Conservation (phyloP, 164 flowering plant genomes). For the Magnolia officinalis region DNA sequence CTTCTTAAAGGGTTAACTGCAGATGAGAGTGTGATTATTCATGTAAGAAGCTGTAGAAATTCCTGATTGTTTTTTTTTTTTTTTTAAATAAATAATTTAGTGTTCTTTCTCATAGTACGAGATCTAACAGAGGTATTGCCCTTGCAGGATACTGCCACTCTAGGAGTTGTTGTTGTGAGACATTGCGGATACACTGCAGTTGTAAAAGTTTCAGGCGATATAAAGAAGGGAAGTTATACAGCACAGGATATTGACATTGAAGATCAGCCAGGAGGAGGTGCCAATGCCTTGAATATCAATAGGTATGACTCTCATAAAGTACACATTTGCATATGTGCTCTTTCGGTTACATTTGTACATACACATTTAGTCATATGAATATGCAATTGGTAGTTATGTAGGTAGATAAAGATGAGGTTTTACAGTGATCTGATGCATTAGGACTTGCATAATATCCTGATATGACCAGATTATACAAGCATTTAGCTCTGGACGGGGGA, state of each 20-base stretch:
- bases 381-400: not conserved
- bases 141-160: conserved; percentile 71
- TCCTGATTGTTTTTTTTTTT: not conserved
- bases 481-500: too few species aligned
- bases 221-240: conserved; percentile 28
- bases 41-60: conserved; percentile 47
- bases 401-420: not conserved
- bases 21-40: conserved; percentile 80
- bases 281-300: conserved; percentile 78
- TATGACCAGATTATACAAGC: not conserved
- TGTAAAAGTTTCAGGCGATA: conserved; percentile 58
- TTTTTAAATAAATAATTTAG: not conserved
- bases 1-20: conserved; percentile 89
- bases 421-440: too few species aligned
- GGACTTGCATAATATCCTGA: not conserved
- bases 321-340: not conserved
- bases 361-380: not conserved
- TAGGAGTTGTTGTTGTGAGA: conserved; percentile 59
- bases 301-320: conserved; percentile 34
- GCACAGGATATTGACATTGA: conserved; percentile 52
- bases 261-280: conserved; percentile 89
- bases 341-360: not conserved
- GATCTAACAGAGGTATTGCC: conserved; percentile 11
- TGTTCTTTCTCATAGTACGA: not conserved
- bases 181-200: conserved; percentile 73